Percentiles rank a stretch among this genome's conserved stretches.
Evolutionary conservation across 176 grass and related monocot species (phyloP).

Genomic region (Oryza punctata): DNA sequence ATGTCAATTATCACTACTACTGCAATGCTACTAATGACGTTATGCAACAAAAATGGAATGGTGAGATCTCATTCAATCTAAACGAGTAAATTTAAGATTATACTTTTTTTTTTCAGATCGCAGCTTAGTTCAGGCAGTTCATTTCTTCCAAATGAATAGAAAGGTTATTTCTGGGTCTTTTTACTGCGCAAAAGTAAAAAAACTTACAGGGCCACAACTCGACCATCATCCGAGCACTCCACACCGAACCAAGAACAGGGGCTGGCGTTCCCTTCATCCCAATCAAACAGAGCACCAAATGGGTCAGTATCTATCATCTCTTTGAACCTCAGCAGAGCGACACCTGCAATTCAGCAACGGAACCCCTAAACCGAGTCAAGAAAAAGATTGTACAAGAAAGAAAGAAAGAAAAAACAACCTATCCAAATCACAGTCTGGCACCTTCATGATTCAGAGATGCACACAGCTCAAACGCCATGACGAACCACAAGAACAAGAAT

Average conservation of each 20-base stretch:
- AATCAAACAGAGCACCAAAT: conserved; percentile 38
- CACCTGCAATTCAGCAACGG: conserved; percentile 50
- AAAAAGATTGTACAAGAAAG: neutral
- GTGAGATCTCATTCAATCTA: too few species aligned
- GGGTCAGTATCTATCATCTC: conserved; percentile 48
- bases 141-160: neutral
- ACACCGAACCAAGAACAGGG: conserved; percentile 63
- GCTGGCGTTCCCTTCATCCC: conserved; percentile 40
- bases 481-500: conserved; percentile 48
- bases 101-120: too few species aligned
- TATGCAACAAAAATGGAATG: too few species aligned
- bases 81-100: too few species aligned
- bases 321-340: conserved; percentile 52
- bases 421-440: conserved; percentile 25
- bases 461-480: conserved; percentile 45
- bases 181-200: neutral
- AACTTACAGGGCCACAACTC: conserved; percentile 66
- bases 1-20: too few species aligned
- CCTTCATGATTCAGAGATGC: conserved; percentile 68
- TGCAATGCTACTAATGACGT: too few species aligned
- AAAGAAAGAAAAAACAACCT: neutral
- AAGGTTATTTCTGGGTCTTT: neutral
- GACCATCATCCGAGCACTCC: conserved; percentile 59
- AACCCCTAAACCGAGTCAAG: conserved; percentile 13
- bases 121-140: neutral